Conservation (phyloP, 306 rosid species). For the Biancaea sappan region DNA sequence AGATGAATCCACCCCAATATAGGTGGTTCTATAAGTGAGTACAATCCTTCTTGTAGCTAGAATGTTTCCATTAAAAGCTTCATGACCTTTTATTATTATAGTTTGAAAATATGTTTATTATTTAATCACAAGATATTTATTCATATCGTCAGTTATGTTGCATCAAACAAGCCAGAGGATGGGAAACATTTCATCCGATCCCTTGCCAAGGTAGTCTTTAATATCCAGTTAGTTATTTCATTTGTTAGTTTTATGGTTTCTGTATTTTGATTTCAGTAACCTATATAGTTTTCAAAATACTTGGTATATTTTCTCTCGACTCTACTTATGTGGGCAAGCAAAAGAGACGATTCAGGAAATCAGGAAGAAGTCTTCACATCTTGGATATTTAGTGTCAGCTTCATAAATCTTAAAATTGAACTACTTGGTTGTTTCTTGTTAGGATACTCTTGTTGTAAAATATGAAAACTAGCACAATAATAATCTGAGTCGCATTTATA, state of each 20-base stretch:
- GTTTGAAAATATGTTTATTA: constrained; percentile 16
- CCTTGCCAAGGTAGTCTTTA: constrained; percentile 76
- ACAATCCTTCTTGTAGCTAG: neutral
- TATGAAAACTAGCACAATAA: too few relatives aligned
- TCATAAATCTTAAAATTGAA: neutral
- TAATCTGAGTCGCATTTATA: too few relatives aligned
- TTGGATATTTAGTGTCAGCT: neutral
- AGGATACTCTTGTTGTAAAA: too few relatives aligned
- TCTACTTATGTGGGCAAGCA: neutral
- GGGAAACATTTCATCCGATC: constrained; percentile 76
- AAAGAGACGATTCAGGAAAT: neutral
- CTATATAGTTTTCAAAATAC: neutral
- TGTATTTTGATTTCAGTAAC: neutral
- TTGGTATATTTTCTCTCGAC: neutral
- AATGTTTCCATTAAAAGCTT: constrained; percentile 16
- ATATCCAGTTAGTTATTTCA: neutral
- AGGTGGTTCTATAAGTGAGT: constrained; percentile 95
- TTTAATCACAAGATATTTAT: neutral
- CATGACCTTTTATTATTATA: neutral
- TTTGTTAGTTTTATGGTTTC: neutral
- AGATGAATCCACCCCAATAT: constrained; percentile 92
- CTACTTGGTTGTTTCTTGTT: neutral
- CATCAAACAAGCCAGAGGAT: constrained; percentile 72
- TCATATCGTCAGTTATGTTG: constrained; percentile 66
- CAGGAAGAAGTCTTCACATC: neutral